Evolutionary conservation across 2,329 filamentous ascomycete species (phyloP), one percentile per base, ranked within the genome.

Genomic region (Diaporthe amygdali): DNA sequence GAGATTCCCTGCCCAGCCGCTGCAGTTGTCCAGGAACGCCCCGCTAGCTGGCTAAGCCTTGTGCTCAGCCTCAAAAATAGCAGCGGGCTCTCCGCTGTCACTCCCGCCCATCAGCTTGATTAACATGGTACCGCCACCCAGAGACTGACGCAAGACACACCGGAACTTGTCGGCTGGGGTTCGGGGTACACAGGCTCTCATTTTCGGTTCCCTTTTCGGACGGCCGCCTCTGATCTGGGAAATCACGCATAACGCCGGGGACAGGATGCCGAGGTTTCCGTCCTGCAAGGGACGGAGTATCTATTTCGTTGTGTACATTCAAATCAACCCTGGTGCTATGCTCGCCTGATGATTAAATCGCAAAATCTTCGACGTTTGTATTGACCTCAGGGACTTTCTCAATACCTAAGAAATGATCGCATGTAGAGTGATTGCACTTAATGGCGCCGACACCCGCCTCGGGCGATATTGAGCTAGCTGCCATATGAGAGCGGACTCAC

Each of bases 41-140:
- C 56, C 59, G 44, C 59, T 17, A 25, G 27, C 59, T 34, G n/a
- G 52, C 63, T 56, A 34, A 68, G 63, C 69, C 63, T 52, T 67
- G 54, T 37, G 63, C 71, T 67, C 54, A 72, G 71, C 71, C 68
- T 67, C 71, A 51, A 34, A 61, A 41, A 68, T 67, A 54, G 51
- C 30, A 39, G n/a, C 39, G 25, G 34, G 20, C 22, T 49, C 32
- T 68, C 52, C 41, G 49, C 46, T 22, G 59, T 17, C 59, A 47
- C 34, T 37, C 32, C 39, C 22, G 54, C 37, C 22, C 54, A 10
- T 30, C 54, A 59, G n/a, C 54, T 17, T 39, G 54, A 25, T 41
- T 27, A 7, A 41, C 22, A 27, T 4, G 54, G 37, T 30, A 41
- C 56, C 39, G 44, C 59, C 59, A 37, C 59, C 44, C 41, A 39